phyloP scores from a whole-genome alignment of 768 basidiomycete species.

The Auriculariales sp. region DNA sequence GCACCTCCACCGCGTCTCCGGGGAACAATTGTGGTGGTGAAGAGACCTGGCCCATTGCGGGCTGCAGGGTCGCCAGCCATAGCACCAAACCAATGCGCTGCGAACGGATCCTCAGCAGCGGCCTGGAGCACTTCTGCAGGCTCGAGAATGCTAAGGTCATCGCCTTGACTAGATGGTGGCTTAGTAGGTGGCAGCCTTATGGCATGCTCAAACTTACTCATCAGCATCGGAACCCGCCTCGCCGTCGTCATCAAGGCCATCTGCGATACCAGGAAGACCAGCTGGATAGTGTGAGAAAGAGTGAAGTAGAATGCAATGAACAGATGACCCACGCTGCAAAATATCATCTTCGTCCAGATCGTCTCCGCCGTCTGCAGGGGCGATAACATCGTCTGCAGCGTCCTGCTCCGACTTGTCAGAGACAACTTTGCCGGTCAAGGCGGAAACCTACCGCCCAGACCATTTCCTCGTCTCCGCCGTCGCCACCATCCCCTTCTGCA shows the following conservation, averaged over 20 bases:
- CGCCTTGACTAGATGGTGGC: constrained; percentile 20
- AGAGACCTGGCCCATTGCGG: constrained; percentile 25
- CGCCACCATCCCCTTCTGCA: constrained; percentile 32
- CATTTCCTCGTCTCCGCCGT: constrained; percentile 31
- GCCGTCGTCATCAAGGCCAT: constrained; percentile 45
- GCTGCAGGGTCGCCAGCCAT: constrained; percentile 16
- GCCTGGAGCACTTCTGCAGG: constrained; percentile 17
- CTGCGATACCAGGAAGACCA: constrained; percentile 21
- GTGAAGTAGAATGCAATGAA: neutral
- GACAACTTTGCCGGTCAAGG: neutral
- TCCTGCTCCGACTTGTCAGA: constrained; percentile 13
- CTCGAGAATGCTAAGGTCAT: constrained; percentile 26
- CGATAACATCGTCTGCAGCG: constrained; percentile 18
- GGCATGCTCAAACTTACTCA: constrained; percentile 27
- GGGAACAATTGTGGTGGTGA: constrained; percentile 20
- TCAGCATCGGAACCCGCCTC: constrained; percentile 54
- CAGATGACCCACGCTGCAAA: constrained; percentile 8
- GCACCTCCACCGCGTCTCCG: constrained; percentile 32
- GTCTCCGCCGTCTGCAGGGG: constrained; percentile 16
- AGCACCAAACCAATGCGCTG: constrained; percentile 33
- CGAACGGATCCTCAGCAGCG: constrained; percentile 22
- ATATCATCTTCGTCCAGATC: constrained; percentile 23
- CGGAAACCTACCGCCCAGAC: constrained; percentile 39
- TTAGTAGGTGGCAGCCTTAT: neutral
- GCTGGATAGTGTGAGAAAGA: neutral